Evolutionary conservation across 805 yeast genomes (phyloP), one percentile per base, ranked within the genome.

Genomic region (Candida odintsovae): DNA sequence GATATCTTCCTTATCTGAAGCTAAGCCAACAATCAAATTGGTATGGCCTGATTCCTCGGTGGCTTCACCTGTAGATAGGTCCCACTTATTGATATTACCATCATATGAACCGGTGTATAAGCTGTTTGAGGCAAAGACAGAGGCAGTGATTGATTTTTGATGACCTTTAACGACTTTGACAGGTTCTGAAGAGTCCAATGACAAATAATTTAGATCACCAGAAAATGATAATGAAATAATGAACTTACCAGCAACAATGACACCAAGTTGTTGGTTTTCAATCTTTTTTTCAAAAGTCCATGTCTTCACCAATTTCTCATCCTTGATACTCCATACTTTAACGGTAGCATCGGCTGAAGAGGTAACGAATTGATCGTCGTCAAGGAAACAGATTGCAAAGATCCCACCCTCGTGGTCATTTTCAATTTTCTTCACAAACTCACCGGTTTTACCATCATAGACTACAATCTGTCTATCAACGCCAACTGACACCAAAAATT

Each of bases 371-470:
- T 64, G 63, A 2, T 80, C 71, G 53, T 76, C 80, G 23, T 70
- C 69, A 31, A 73, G 67, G 92, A 95, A 90, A 20, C 83, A 74
- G 3, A 90, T 67, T 1, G 85, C 82, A 57, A 82, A 86, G n/a
- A 90, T 77, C 41, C 97, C 90, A 41, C 95, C 95, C 8, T 76
- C 73, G 56, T 92, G 92, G 20, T 68, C 69, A 36, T 62, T 65
- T 10, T 62, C 63, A 23, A 81, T 61, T 55, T 74, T 77, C 45
- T 74, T 72, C 16, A 82, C 45, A 53, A 75, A 78, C 43, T 86
- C 96, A 36, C 97, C 97, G 6, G 86, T 77, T 54, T 83, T 82
- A 20, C 97, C 97, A 51, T 92, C 95, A 64, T 88, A 94, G 9
- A 90, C 63, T 29, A 77, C 85, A 47, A 88, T 78, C 42, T 72